Base-by-base conservation (phyloP, 2,329 filamentous ascomycete species). In the Metarhizium rileyi region DNA sequence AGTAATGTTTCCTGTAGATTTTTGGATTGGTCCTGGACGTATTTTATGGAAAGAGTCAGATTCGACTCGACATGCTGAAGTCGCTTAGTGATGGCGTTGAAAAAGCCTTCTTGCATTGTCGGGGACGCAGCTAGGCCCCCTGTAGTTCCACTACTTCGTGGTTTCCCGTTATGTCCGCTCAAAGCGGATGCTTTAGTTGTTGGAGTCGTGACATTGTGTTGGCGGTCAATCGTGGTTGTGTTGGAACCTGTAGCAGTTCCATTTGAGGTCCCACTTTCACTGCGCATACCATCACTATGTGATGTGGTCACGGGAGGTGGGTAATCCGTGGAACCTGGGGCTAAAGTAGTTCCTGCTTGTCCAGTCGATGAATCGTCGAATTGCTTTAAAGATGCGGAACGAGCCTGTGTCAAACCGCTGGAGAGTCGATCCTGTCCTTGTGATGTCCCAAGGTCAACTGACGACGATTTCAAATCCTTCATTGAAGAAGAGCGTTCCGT, bases 91-190 rank as follows among this genome's bases (percentile, higher is more conserved):
- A 97, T 85, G 4, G 90, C 88, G 65, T 97, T 97, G 77, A 96
- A 98, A 68, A 98, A 97, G 2, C 87, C 93, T 64, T 98, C 93
- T 66, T 98, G 93, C 1, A 94, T 93, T 0, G 90, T 90, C 2
- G 91, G 90, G 1, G 82, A 79, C 26, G 63, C 61, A 3, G 59
- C 46, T 3, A 63, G 48, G 5, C 61, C 57, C 8, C 56, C 56
- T 6, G 53, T 47, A 1, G 64, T 61, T n/a, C 58, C 60, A 23
- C 55, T 61, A 18, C 52, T 60, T 44, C 65, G 61, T 30, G 60
- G 54, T 50, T 65, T 66, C 43, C 44, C 49, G 14, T 50, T 58
- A 14, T 53, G 44, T 10, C 52, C 51, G 27, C 50, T 54, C 6
- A 57, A 53, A 1, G 51, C 25, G 1, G 51, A 22, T 2, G 45